Evolutionary conservation across 208 protist genomes (phyloP).

Genomic region (Crithidia sp.): DNA sequence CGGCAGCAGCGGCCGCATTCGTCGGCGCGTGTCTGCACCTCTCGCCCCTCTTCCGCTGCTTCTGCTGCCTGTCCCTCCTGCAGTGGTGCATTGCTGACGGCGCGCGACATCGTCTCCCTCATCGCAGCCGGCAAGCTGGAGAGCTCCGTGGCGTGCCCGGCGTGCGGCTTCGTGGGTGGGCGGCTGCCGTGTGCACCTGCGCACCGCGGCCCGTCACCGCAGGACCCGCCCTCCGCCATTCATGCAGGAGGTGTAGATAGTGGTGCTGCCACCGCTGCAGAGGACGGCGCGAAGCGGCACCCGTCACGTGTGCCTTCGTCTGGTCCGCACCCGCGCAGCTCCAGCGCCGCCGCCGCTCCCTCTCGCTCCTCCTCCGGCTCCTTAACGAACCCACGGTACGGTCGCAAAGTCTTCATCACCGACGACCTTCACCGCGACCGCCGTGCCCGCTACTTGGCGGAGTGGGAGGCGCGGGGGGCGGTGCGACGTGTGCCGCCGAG

Average conservation of each 20-base stretch:
- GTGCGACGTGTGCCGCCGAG: constrained; percentile 39
- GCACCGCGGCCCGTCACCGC: not conserved
- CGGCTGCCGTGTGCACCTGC: not conserved
- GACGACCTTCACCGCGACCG: constrained; percentile 70
- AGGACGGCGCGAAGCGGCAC: not conserved
- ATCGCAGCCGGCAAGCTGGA: constrained; percentile 31
- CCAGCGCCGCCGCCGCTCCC: constrained; percentile 14
- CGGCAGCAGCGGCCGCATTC: too few relatives aligned
- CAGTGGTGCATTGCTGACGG: constrained; percentile 17
- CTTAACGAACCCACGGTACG: constrained; percentile 38
- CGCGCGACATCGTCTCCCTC: constrained; percentile 40
- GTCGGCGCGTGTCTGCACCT: not conserved
- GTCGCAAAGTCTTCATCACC: constrained; percentile 84
- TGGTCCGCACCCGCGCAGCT: constrained; percentile 1
- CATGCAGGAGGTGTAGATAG: not conserved
- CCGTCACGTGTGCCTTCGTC: not conserved
- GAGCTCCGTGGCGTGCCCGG: constrained; percentile 33
- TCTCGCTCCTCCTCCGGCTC: not conserved
- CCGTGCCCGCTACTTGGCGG: constrained; percentile 55
- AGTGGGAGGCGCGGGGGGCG: constrained; percentile 64
- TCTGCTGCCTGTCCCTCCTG: constrained; percentile 11
- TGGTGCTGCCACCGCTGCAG: not conserved
- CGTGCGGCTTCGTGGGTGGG: constrained; percentile 40
- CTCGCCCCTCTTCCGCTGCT: not conserved
- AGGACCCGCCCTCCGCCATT: not conserved